A percentile compares a stretch with the other conserved stretches of the same genome.
phyloP scores from a whole-genome alignment of 2,329 filamentous ascomycete genomes.

The Colletotrichum salicis region DNA sequence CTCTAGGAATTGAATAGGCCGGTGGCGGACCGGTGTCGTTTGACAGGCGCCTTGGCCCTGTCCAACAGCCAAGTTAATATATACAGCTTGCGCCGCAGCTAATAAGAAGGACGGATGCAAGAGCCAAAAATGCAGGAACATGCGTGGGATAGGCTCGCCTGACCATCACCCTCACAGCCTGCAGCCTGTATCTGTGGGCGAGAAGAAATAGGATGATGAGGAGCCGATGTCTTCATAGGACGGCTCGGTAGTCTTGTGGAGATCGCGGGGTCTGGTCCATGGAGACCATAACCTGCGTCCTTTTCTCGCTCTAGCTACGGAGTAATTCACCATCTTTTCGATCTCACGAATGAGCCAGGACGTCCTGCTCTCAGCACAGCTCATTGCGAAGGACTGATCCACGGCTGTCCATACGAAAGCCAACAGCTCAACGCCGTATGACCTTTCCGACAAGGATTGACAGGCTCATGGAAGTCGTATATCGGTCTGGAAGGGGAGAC shows the following conservation, averaged over 20 bases:
- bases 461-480: not conserved
- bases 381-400: not conserved
- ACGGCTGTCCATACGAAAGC: not conserved
- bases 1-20: not conserved
- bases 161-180: conserved; percentile 15
- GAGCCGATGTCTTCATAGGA: conserved; percentile 9
- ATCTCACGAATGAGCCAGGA: not conserved
- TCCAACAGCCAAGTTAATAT: not conserved
- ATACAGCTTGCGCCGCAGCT: not conserved
- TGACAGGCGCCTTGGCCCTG: not conserved
- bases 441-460: conserved; percentile 1
- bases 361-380: not conserved
- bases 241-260: conserved; percentile 17
- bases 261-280: conserved; percentile 29
- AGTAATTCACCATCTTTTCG: not conserved
- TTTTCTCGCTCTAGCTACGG: not conserved
- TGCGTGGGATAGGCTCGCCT: conserved; percentile 6
- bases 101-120: not conserved
- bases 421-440: not conserved
- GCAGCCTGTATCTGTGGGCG: conserved; percentile 6
- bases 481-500: not conserved
- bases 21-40: conserved; percentile 1
- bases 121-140: conserved; percentile 13
- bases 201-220: conserved; percentile 17
- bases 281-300: conserved; percentile 19